Evolutionary conservation across 441 rosid genomes (phyloP), one percentile per base, ranked within the genome.

Genomic region (Codiaeum variegatum): DNA sequence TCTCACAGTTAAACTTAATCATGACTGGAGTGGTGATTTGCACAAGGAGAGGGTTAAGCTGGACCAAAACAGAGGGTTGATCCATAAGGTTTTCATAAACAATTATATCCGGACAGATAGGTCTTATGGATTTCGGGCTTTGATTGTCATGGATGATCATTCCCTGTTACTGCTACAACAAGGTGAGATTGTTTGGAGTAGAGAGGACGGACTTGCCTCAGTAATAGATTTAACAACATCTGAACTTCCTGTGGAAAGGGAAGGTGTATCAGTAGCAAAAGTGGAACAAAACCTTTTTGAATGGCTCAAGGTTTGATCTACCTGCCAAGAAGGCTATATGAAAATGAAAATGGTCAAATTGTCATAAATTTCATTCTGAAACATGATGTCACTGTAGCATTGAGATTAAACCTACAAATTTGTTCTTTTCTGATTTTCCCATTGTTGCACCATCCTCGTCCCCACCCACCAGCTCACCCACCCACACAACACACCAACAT

Each of bases 131-230:
- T 96, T 91, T 78, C 88, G 99, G 88, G 98, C 89, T 38, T 89
- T 93, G 83, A 85, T 93, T 75, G 91, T 93, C 73, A 90, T 96
- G 99, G 99, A 96, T 87, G 98, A 96, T 85, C 98, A 93, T 85
- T 93, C 99, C 44, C 85, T 96, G 56, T 82, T 90, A 78, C 83
- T 96, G 79, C 79, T 93, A 73, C 98, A 96, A 77, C 99, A 96
- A 82, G 97, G 98, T 62, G 91, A 76, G 79, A 83, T 89, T 77
- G 99, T 96, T 69, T 96, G 99, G 99, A 85, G 85, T 67, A 90
- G 99, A 82, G 98, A 96, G 86, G 99, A 96, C 75, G 90, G 89
- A 72, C 88, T 96, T 71, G 99, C 98, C 46, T 96, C 99, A 76
- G 78, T 96, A 76, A 76, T 88, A 71, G 97, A 90, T 79, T 94